A percentile compares a stretch with the other conserved stretches of the same genome.
Conservation (phyloP, 2,329 filamentous ascomycete species). For the Orbilia javanica region DNA sequence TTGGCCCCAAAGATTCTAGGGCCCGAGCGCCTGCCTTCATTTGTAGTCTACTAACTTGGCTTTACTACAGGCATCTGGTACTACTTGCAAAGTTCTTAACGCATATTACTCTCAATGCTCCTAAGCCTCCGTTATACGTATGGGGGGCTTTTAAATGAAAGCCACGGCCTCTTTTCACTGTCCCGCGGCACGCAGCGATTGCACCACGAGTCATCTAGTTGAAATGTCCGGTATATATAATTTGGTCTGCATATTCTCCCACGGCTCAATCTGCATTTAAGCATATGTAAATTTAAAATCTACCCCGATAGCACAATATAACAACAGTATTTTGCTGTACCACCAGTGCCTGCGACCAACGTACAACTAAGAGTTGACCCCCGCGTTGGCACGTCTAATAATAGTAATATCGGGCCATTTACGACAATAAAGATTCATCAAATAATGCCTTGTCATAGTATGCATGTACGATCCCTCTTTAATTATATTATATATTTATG, state of each 20-base stretch:
- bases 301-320: too few species aligned
- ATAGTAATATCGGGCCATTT: not conserved
- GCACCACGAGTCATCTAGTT: too few species aligned
- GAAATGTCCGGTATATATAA: too few species aligned
- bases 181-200: not conserved
- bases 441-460: not conserved
- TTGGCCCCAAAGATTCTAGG: not conserved
- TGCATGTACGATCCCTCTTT: not conserved
- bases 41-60: not conserved
- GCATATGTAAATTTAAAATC: too few species aligned
- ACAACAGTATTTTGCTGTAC: too few species aligned
- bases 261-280: too few species aligned
- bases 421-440: not conserved
- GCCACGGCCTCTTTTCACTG: not conserved
- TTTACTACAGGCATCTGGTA: conserved; percentile 27
- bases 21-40: not conserved
- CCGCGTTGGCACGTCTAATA: not conserved
- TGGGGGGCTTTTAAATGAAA: not conserved
- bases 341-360: too few species aligned
- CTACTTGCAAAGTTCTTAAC: conserved; percentile 44
- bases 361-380: too few species aligned
- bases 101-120: conserved; percentile 49
- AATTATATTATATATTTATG: not conserved
- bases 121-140: not conserved
- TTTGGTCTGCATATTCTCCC: too few species aligned